Evolutionary conservation across 2,329 filamentous ascomycete genomes (phyloP).

Genomic region (Fusarium hostae): DNA sequence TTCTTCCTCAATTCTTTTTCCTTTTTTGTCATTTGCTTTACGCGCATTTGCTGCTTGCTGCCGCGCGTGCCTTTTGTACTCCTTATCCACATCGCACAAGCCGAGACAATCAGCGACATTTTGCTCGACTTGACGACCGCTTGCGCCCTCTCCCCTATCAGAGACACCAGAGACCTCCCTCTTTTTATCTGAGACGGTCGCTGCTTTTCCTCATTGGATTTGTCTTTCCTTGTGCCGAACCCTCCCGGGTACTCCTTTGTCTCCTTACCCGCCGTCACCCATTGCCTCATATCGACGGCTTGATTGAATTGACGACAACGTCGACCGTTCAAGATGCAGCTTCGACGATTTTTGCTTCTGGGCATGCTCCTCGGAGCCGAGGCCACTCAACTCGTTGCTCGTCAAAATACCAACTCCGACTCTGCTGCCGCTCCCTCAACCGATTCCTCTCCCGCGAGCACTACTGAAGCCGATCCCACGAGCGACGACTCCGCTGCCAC

Average conservation of each 20-base stretch:
- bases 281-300: constrained; percentile 16
- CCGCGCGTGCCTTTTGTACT: constrained; percentile 27
- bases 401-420: constrained; percentile 27
- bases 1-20: background rate
- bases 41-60: constrained; percentile 19
- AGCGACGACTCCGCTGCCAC: constrained; percentile 2
- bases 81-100: constrained; percentile 34
- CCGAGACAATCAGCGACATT: constrained; percentile 31
- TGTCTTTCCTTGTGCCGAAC: constrained; percentile 26
- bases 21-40: constrained; percentile 6
- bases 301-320: constrained; percentile 25
- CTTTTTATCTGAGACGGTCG: constrained; percentile 31
- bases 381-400: constrained; percentile 27
- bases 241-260: constrained; percentile 27
- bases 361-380: constrained; percentile 42
- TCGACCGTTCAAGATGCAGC: constrained; percentile 36
- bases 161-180: constrained; percentile 18
- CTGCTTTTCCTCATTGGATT: constrained; percentile 35
- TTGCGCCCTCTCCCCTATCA: constrained; percentile 17
- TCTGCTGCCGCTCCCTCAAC: background rate
- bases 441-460: constrained; percentile 8
- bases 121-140: constrained; percentile 16
- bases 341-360: constrained; percentile 41
- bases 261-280: constrained; percentile 8
- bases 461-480: constrained; percentile 7